These are phyloP conservation scores for Pseudogymnoascus sp. DNA, from an alignment of 2,329 filamentous ascomycete genomes.

Conservation along the genomic window DNA sequence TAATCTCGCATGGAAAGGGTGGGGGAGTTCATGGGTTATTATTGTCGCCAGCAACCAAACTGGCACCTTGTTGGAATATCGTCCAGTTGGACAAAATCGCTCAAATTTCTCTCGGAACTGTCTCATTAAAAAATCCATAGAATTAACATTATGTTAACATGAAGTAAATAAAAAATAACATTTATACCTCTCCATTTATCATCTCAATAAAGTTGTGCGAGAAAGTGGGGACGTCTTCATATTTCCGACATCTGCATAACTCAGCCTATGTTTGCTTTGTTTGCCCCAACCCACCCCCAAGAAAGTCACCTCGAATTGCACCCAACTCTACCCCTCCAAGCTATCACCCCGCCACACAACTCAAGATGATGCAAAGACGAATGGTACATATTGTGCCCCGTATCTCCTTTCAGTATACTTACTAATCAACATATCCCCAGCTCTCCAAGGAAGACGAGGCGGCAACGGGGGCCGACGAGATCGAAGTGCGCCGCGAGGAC, in stretches of 20 bases:
- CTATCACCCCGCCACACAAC: neutral
- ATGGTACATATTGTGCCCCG: constrained; percentile 39
- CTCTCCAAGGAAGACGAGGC: constrained; percentile 90
- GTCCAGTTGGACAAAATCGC: neutral
- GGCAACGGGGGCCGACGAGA: constrained; percentile 63
- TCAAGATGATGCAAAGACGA: constrained; percentile 46
- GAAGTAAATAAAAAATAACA: neutral
- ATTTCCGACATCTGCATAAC: neutral
- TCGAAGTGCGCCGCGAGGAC: constrained; percentile 90
- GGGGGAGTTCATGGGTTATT: neutral
- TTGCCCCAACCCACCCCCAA: neutral
- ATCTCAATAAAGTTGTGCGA: neutral
- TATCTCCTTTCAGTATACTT: constrained; percentile 11
- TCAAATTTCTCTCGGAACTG: neutral
- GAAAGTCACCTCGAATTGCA: neutral
- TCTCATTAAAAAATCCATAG: neutral
- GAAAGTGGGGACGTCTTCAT: neutral
- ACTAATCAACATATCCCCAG: constrained; percentile 37
- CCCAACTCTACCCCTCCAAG: constrained; percentile 2
- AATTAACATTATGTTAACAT: neutral
- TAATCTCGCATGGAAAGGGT: neutral
- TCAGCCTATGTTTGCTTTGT: neutral
- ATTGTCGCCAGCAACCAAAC: neutral
- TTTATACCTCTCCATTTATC: neutral
- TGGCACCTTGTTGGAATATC: neutral